Conservation (phyloP, 306 rosid species). For the Casuarina glauca region DNA sequence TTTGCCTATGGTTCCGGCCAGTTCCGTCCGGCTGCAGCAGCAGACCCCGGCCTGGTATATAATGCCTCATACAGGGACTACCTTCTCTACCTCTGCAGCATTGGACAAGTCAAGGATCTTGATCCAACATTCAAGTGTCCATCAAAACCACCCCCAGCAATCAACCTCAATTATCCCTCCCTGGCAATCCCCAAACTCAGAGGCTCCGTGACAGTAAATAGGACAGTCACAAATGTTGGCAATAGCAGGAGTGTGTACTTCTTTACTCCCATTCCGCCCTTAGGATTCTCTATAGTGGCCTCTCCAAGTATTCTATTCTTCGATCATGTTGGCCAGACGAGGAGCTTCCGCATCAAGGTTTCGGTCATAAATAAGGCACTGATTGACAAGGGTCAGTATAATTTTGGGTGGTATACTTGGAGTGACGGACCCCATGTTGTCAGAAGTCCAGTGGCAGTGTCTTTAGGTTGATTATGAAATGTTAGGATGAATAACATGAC, state of each 20-base stretch:
- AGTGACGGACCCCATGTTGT: conserved; percentile 41
- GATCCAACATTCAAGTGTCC: conserved; percentile 52
- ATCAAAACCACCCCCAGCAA: conserved; percentile 25
- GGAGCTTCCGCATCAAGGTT: conserved; percentile 59
- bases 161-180: conserved; percentile 82
- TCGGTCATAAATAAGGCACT: conserved; percentile 29
- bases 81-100: conserved; percentile 55
- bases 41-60: conserved; percentile 85
- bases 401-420: conserved; percentile 84
- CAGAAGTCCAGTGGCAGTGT: conserved; percentile 77
- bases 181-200: conserved; percentile 62
- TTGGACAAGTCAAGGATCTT: conserved; percentile 30
- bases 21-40: conserved; percentile 63
- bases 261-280: conserved; percentile 53
- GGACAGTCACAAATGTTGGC: conserved; percentile 86
- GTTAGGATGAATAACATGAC: background rate
- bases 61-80: conserved; percentile 75
- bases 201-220: conserved; percentile 34
- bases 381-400: conserved; percentile 34
- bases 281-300: conserved; percentile 53
- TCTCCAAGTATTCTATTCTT: conserved; percentile 58
- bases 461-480: conserved; percentile 31
- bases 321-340: conserved; percentile 54
- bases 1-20: conserved; percentile 86
- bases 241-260: conserved; percentile 47